phyloP scores from a whole-genome alignment of 768 basidiomycete species.

The Lepiota brunneoincarnata region DNA sequence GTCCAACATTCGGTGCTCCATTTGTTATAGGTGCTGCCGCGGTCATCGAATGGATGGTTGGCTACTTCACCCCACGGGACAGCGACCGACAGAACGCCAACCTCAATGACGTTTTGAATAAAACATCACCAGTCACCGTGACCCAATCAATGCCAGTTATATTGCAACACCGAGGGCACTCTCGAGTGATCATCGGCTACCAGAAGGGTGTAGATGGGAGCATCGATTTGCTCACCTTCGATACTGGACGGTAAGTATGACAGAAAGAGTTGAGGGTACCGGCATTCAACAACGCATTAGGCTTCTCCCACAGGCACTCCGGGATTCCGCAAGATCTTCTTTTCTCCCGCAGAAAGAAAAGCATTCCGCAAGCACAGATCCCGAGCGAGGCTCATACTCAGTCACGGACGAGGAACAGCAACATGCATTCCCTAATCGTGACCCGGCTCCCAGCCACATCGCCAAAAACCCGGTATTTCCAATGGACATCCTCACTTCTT shows the following conservation, averaged over 20 bases:
- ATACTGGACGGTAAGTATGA: constrained; percentile 62
- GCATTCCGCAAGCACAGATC: background rate
- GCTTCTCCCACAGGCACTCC: constrained; percentile 6
- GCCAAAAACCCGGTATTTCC: no score
- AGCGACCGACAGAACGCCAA: constrained; percentile 31
- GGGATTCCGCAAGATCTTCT: constrained; percentile 4
- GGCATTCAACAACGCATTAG: background rate
- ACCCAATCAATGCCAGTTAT: constrained; percentile 79
- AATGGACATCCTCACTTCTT: no score
- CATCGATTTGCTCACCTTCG: constrained; percentile 70
- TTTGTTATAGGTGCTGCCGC: constrained; percentile 35
- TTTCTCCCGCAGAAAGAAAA: background rate
- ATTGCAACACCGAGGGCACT: constrained; percentile 82
- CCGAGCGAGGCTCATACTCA: background rate
- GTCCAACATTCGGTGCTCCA: background rate
- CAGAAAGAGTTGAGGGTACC: background rate
- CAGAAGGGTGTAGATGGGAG: constrained; percentile 59
- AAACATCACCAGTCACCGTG: constrained; percentile 44
- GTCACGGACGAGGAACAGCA: background rate
- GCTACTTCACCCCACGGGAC: constrained; percentile 53
- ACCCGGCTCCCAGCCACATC: no score
- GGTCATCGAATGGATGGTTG: constrained; percentile 70
- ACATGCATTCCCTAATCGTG: no score
- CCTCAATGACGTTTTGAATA: constrained; percentile 50
- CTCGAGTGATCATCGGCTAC: constrained; percentile 83